Base-by-base conservation (phyloP, 768 basidiomycete species). In the Cystofilobasidium bisporidii region DNA sequence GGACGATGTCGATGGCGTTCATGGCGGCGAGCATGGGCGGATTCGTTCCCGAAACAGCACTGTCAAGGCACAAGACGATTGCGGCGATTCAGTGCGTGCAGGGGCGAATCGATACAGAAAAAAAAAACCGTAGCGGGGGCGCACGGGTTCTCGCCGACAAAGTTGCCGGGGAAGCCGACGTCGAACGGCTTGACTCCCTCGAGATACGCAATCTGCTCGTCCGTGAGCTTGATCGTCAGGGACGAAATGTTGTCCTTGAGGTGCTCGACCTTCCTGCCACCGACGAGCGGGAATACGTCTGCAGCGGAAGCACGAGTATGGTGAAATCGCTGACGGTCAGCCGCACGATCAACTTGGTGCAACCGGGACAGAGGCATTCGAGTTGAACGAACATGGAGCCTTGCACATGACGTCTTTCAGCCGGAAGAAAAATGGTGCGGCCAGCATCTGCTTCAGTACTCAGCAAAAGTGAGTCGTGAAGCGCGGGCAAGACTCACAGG, bases 281-380 rank as follows among this genome's bases (percentile, higher is more conserved):
- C 66, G 22, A 67, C 36, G 32, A 67, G 59, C 6, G 66, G 66
- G 61, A 67, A 67, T 24, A 67, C 66, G 38, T 67, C 53, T 56
- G 53, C 28, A 50, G n/a, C 11, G n/a, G 50, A 30, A 17, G 28
- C 15, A 24, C 9, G 47, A 12, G n/a, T n/a, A n/a, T n/a, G n/a
- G n/a, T n/a, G n/a, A n/a, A n/a, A n/a, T n/a, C n/a, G n/a, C n/a
- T n/a, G n/a, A n/a, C n/a, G n/a, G n/a, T n/a, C n/a, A n/a, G n/a
- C n/a, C n/a, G n/a, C n/a, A n/a, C n/a, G n/a, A n/a, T n/a, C n/a
- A n/a, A n/a, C n/a, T n/a, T n/a, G n/a, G n/a, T n/a, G n/a, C n/a
- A n/a, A n/a, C n/a, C n/a, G n/a, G n/a, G n/a, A n/a, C n/a, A n/a
- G n/a, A n/a, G n/a, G n/a, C n/a, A n/a, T n/a, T n/a, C n/a, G 48